Evolutionary conservation across 2,329 filamentous ascomycete genomes (phyloP).

Genomic region (Monilinia fructigena): DNA sequence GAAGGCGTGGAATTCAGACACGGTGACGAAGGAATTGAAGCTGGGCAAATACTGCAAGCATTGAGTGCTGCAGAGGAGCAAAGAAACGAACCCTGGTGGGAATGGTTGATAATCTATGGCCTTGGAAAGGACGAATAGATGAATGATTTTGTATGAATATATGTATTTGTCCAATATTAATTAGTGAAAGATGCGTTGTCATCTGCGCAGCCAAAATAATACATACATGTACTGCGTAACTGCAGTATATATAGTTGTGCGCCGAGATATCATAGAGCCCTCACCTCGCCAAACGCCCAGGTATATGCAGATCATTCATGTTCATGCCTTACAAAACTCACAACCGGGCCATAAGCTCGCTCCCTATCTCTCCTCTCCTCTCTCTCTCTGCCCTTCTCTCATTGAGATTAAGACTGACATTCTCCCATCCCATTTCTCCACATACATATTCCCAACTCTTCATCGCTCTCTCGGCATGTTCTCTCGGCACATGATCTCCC

Average conservation of each 20-base stretch:
- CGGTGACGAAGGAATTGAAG: slow-evolving; percentile 38
- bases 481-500: slow-evolving; percentile 46
- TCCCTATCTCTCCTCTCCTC: neutral
- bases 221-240: neutral
- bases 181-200: neutral
- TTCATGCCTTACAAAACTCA: neutral
- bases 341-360: slow-evolving; percentile 17
- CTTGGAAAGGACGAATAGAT: neutral
- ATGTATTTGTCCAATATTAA: neutral
- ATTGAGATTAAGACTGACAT: neutral
- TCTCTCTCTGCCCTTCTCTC: slow-evolving; percentile 5
- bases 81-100: slow-evolving; percentile 18
- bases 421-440: slow-evolving; percentile 17
- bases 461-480: slow-evolving; percentile 53
- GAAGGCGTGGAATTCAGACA: slow-evolving; percentile 26
- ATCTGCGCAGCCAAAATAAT: neutral
- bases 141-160: neutral
- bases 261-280: neutral
- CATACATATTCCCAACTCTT: slow-evolving; percentile 45
- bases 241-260: neutral
- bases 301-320: neutral
- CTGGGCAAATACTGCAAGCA: slow-evolving; percentile 39
- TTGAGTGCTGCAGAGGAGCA: slow-evolving; percentile 36
- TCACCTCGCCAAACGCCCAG: neutral
- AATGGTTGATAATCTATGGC: slow-evolving; percentile 1